Evolutionary conservation across 805 yeast genomes (phyloP).

Genomic region (Sugiyamaella boreocaroliniensis): DNA sequence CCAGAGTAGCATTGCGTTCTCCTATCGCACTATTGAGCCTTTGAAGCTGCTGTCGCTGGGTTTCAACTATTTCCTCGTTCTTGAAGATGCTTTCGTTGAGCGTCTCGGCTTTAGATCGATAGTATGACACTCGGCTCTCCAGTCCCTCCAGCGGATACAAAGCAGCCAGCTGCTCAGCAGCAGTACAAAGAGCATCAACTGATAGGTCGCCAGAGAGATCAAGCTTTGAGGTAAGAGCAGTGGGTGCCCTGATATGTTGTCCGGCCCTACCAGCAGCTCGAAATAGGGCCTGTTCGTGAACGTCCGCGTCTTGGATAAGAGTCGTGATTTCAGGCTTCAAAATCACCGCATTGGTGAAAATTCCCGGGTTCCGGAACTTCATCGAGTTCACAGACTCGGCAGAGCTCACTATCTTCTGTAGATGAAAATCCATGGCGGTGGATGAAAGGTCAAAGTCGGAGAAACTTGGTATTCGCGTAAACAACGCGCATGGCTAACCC

Average conservation of each 20-base stretch:
- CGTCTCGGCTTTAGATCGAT: slow-evolving; percentile 30
- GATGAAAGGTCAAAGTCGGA: background rate
- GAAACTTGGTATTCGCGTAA: background rate
- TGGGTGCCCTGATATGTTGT: background rate
- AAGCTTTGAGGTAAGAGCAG: background rate
- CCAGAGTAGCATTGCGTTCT: slow-evolving; percentile 7
- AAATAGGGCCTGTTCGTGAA: slow-evolving; percentile 17
- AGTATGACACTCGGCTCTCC: slow-evolving; percentile 25
- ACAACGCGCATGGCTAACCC: background rate
- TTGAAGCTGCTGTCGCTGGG: slow-evolving; percentile 38
- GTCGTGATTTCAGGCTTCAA: slow-evolving; percentile 46
- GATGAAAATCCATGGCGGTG: slow-evolving; percentile 8
- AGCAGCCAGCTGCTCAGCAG: slow-evolving; percentile 33
- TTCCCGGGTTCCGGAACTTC: slow-evolving; percentile 51
- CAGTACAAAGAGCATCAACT: slow-evolving; percentile 40
- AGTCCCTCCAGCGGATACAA: slow-evolving; percentile 37
- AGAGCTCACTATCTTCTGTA: slow-evolving; percentile 10
- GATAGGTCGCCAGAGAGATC: slow-evolving; percentile 9
- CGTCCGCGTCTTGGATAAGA: slow-evolving; percentile 54
- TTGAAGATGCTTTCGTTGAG: slow-evolving; percentile 36
- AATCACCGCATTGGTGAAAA: slow-evolving; percentile 58
- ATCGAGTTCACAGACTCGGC: slow-evolving; percentile 20
- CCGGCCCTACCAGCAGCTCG: slow-evolving; percentile 1
- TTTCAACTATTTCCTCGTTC: slow-evolving; percentile 39
- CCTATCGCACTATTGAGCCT: slow-evolving; percentile 11